Conservation (phyloP, 1,139 yeast species). For the Hemisphaericaspora xylanilytica region DNA sequence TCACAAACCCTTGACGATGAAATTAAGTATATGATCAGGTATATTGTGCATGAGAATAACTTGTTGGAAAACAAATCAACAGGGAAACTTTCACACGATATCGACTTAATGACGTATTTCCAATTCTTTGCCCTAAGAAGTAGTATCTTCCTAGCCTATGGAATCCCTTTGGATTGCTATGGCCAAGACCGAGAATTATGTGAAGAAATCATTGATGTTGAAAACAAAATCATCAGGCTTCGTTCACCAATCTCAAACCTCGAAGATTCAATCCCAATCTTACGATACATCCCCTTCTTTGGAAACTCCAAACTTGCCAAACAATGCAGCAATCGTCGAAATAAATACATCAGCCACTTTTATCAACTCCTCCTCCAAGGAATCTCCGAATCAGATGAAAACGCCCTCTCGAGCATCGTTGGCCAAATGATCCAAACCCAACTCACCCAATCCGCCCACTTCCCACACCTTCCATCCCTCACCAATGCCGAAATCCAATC, state of each 20-base stretch:
- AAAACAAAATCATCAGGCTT: slow-evolving; percentile 58
- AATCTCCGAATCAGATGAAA: slow-evolving; percentile 9
- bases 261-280: slow-evolving; percentile 59
- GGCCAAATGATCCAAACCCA: slow-evolving; percentile 34
- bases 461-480: slow-evolving; percentile 15
- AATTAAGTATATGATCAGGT: slow-evolving; percentile 19
- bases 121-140: slow-evolving; percentile 58
- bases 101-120: slow-evolving; percentile 40
- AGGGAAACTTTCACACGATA: slow-evolving; percentile 14
- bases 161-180: slow-evolving; percentile 49
- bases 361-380: slow-evolving; percentile 12
- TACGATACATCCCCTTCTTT: slow-evolving; percentile 34
- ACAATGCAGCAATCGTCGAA: slow-evolving; percentile 36
- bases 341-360: slow-evolving; percentile 51
- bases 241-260: slow-evolving; percentile 62
- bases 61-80: slow-evolving; percentile 15
- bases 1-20: slow-evolving; percentile 9
- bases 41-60: slow-evolving; percentile 23
- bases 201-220: slow-evolving; percentile 58
- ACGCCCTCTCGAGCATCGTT: slow-evolving; percentile 37
- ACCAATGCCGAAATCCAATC: slow-evolving; percentile 51
- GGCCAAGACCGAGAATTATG: slow-evolving; percentile 40
- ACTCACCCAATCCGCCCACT: slow-evolving; percentile 7
- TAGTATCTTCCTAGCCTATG: slow-evolving; percentile 61
- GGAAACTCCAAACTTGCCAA: slow-evolving; percentile 39